These are phyloP conservation scores for Puccinia polysora DNA, from an alignment of 1,284 basidiomycete genomes.

Conservation along the genomic window DNA sequence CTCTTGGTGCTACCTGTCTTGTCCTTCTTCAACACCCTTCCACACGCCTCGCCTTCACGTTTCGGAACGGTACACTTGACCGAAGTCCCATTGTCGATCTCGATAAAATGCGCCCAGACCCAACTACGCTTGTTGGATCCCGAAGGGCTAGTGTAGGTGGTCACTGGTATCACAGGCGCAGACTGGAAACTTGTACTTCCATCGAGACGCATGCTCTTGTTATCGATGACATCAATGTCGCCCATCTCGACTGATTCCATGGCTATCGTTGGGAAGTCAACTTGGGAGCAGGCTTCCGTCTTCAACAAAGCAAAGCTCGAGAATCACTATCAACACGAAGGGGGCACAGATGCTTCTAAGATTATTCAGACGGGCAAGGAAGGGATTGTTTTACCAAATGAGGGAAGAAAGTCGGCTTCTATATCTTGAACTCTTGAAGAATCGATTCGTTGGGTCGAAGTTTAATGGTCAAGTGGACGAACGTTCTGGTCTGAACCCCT, in stretches of 20 bases:
- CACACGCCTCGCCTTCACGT: slow-evolving; percentile 15
- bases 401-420: neutral
- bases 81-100: slow-evolving; percentile 16
- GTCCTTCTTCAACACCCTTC: slow-evolving; percentile 27
- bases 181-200: slow-evolving; percentile 18
- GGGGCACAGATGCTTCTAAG: neutral
- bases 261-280: neutral
- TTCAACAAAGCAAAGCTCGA: neutral
- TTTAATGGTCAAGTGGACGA: neutral
- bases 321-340: neutral
- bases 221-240: slow-evolving; percentile 17
- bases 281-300: neutral
- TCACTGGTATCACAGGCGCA: slow-evolving; percentile 1
- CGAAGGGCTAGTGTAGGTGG: slow-evolving; percentile 18
- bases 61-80: slow-evolving; percentile 19
- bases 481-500: slow-evolving; percentile 5
- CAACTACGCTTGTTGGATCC: slow-evolving; percentile 19
- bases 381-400: neutral
- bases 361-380: no score
- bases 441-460: neutral
- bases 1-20: slow-evolving; percentile 25
- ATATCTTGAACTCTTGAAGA: no score
- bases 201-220: slow-evolving; percentile 2
- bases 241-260: slow-evolving; percentile 11
- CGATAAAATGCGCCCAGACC: slow-evolving; percentile 24